Base-by-base conservation (phyloP, 2,329 filamentous ascomycete species). In the Xylariaceae sp. region DNA sequence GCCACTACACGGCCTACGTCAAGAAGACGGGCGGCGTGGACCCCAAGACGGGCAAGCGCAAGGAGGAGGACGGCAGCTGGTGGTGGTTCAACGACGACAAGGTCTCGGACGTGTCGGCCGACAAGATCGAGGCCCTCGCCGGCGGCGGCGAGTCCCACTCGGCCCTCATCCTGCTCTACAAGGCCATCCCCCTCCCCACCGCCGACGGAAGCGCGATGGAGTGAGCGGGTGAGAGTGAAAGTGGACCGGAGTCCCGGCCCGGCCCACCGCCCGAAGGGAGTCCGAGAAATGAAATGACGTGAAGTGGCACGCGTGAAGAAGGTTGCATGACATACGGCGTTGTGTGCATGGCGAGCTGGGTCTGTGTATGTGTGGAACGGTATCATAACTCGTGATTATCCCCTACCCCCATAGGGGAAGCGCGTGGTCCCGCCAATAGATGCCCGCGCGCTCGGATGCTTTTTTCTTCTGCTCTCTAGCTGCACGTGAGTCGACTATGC, bases 71-170 rank as follows among this genome's bases (percentile, higher is more conserved):
- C 54, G 88, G 85, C 47, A 94, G 88, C 52, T 98, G 92, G 92
- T 98, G 92, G 90, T 98, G 92, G 90, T 98, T 98, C 72, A 96
- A 98, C 60, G 92, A 98, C 52, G 90, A 98, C 56, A 93, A 88
- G 66, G 92, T 98, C 21, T 79, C 83, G 11, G 92, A 98, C 65
- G 92, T 98, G 18, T 78, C 86, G 12, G 69, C 77, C 17, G 90
- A 96, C 50, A 92, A 94, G 68, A 93, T 98, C 46, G 84, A 90
- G 56, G 83, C 80, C 3, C 72, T 98, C 32, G 75, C 88, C 32
- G 93, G 92, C 38, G 92, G 93, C 52, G 90, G 88, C 45, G 85
- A 92, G 61, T 83, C 79, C 34, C 85, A 92, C 60, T 88, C 83
- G 32, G 85, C 85, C 18, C 70, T 92, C 30, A 87, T 92, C 42